Percentiles rank a stretch among this genome's conserved stretches.
Evolutionary conservation across 2,329 filamentous ascomycete species (phyloP).

Genomic region (Talaromyces verruculosus): DNA sequence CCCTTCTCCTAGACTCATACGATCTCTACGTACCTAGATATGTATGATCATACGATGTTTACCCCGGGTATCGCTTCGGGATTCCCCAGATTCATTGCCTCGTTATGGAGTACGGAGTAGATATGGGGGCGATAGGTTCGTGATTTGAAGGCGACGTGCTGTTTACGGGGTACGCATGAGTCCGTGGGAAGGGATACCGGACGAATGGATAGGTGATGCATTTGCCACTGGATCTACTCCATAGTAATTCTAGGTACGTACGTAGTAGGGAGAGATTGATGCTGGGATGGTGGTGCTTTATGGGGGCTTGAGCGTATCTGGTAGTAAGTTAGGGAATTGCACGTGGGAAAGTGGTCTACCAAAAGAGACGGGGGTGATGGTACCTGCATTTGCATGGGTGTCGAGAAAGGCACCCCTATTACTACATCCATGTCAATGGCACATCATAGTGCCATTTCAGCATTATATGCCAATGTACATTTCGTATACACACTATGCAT

Average conservation of each 20-base stretch:
- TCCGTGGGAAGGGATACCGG: neutral
- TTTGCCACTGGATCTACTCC: neutral
- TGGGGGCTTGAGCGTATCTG: neutral
- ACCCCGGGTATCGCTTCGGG: slow-evolving; percentile 1
- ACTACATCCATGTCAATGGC: neutral
- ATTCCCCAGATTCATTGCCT: neutral
- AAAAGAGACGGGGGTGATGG: neutral
- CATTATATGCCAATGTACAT: neutral
- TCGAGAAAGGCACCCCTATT: neutral
- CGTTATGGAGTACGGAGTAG: neutral
- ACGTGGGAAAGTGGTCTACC: neutral
- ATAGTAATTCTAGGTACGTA: neutral
- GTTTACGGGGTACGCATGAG: neutral
- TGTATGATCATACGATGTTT: neutral
- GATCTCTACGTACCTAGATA: neutral
- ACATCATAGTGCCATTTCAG: neutral
- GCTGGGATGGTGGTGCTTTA: neutral
- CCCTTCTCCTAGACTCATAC: neutral
- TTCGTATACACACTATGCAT: neutral
- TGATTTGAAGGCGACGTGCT: neutral
- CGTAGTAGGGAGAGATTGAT: too few relatives aligned
- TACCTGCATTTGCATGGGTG: slow-evolving; percentile 1
- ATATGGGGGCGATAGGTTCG: neutral
- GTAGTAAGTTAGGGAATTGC: neutral
- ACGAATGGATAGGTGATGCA: neutral